Conservation (phyloP, 176 grass and related monocot genomes). For the Themeda triandra region DNA sequence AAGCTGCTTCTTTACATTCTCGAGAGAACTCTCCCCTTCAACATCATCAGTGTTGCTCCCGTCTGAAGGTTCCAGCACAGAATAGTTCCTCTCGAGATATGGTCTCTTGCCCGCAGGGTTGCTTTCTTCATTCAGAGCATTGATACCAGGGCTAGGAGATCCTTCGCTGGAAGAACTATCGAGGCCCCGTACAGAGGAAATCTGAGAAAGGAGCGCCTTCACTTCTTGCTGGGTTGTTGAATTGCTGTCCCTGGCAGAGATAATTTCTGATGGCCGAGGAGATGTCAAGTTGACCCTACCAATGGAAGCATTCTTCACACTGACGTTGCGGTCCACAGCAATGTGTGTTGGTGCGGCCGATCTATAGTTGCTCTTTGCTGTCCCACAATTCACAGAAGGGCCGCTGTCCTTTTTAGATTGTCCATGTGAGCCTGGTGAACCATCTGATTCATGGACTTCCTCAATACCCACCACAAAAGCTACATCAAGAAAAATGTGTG, state of each 20-base stretch:
- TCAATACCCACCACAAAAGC: constrained; percentile 40
- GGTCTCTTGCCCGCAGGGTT: constrained; percentile 37
- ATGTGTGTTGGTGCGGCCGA: not conserved
- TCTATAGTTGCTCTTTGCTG: constrained; percentile 11
- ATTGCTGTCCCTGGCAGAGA: constrained; percentile 76
- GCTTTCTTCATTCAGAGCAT: constrained; percentile 39
- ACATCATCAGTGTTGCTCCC: constrained; percentile 39
- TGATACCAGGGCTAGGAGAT: constrained; percentile 28
- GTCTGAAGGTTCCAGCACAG: constrained; percentile 63
- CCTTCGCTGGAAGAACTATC: constrained; percentile 39
- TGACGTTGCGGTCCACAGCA: constrained; percentile 28
- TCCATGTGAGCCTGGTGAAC: constrained; percentile 26
- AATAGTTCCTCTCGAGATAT: constrained; percentile 61
- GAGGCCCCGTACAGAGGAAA: constrained; percentile 51
- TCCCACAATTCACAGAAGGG: constrained; percentile 5
- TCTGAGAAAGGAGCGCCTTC: constrained; percentile 78
- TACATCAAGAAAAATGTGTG: constrained; percentile 11
- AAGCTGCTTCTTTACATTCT: constrained; percentile 58
- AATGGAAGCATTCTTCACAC: constrained; percentile 29
- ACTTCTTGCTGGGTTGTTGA: constrained; percentile 78
- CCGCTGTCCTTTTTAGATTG: constrained; percentile 24
- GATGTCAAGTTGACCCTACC: constrained; percentile 44
- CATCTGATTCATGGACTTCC: constrained; percentile 33
- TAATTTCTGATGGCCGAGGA: constrained; percentile 74
- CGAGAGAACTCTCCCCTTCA: constrained; percentile 52